Percentiles rank a stretch among this genome's conserved stretches.
Evolutionary conservation across 2,329 filamentous ascomycete genomes (phyloP).

Genomic region (Capronia americana): DNA sequence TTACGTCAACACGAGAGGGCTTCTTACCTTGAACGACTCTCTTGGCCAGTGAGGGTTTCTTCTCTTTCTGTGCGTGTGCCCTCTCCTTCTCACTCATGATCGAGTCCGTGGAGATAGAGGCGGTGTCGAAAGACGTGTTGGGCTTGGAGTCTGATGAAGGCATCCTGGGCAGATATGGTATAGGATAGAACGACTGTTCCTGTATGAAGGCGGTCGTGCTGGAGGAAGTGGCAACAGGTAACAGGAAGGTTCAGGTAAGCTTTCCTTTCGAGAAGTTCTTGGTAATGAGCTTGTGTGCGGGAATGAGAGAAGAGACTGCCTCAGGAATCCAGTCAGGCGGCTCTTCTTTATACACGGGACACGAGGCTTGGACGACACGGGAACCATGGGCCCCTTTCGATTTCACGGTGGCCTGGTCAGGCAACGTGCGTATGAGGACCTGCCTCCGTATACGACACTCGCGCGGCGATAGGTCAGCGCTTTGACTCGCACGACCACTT

Average conservation of each 20-base stretch:
- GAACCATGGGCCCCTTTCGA: neutral
- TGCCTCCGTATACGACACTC: neutral
- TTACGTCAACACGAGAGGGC: neutral
- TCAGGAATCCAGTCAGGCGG: conserved; percentile 5
- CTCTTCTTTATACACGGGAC: conserved; percentile 6
- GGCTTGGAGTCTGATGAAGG: conserved; percentile 22
- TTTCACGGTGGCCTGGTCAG: conserved; percentile 6
- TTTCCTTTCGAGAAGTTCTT: neutral
- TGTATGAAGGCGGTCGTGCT: neutral
- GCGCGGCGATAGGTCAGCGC: conserved; percentile 1
- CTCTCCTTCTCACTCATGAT: conserved; percentile 29
- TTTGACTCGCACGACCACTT: neutral
- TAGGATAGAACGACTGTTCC: neutral
- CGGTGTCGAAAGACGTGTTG: conserved; percentile 23
- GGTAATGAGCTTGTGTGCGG: neutral
- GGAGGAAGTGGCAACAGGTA: neutral
- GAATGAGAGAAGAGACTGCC: neutral
- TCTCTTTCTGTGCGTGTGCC: conserved; percentile 16
- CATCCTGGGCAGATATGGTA: conserved; percentile 12
- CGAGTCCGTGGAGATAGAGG: conserved; percentile 27
- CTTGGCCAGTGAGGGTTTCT: conserved; percentile 24
- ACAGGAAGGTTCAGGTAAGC: conserved; percentile 4
- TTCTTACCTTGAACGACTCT: conserved; percentile 27
- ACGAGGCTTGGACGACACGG: neutral
- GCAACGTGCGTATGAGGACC: conserved; percentile 3